phyloP scores from a whole-genome alignment of 1,284 basidiomycete species.

The Hypsizygus ulmarius region DNA sequence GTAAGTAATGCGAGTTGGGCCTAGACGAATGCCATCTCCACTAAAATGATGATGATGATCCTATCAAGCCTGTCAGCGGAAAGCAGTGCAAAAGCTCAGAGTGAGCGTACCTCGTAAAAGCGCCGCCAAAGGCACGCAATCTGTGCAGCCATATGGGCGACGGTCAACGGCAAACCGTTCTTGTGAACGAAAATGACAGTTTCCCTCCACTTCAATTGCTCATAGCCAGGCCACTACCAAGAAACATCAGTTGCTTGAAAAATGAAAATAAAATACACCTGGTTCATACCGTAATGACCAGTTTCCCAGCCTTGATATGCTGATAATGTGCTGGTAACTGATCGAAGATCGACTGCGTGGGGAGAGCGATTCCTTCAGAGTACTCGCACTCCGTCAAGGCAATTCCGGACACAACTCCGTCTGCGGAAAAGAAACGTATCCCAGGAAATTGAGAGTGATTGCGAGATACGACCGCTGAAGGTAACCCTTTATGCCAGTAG shows the following conservation, averaged over 20 bases:
- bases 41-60: conserved; percentile 10
- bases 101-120: conserved; percentile 13
- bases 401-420: conserved; percentile 13
- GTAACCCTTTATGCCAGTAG: conserved; percentile 15
- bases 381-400: conserved; percentile 18
- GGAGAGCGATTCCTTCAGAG: conserved; percentile 9
- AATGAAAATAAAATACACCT: neutral
- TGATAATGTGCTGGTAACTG: conserved; percentile 8
- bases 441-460: conserved; percentile 12
- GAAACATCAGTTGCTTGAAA: neutral
- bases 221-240: conserved; percentile 16
- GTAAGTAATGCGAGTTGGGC: conserved; percentile 8
- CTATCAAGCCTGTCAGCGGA: conserved; percentile 1
- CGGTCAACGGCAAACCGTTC: conserved; percentile 8
- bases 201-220: conserved; percentile 13
- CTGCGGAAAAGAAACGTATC: conserved; percentile 11
- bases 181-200: conserved; percentile 9
- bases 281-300: conserved; percentile 11
- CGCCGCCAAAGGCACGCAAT: conserved; percentile 14
- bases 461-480: conserved; percentile 8
- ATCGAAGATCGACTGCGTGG: conserved; percentile 3
- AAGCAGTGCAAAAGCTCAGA: neutral
- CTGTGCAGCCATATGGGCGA: conserved; percentile 14
- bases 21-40: conserved; percentile 11
- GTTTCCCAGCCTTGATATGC: conserved; percentile 2